Base-by-base conservation (phyloP, 495 filamentous ascomycete species). In the Aspergillus biplanus region DNA sequence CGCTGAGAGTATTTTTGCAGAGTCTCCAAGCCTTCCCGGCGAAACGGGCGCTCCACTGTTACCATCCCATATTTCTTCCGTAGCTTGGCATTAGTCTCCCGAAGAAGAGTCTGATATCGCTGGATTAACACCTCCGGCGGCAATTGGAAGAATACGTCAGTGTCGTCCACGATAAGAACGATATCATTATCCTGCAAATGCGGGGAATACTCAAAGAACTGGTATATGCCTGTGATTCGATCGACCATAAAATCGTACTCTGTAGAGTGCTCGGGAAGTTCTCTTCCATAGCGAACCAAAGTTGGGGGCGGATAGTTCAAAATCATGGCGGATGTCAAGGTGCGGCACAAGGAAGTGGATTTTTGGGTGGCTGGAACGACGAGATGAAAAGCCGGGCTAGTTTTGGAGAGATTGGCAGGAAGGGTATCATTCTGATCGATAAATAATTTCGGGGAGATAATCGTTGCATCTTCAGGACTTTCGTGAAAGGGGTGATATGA, bases 271-370 rank as follows among this genome's bases (percentile, higher is more conserved):
- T 57, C 75, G 55, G 60, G 74, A 55, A 62, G 67, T 47, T 68
- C 75, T 67, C 73, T 63, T 13, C 68, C 72, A 47, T 73, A 85
- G 58, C 81, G 80, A 52, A 89, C 72, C 48, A 89, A 62, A 0
- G 80, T 87, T 21, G 86, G 83, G 9, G 85, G 78, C 5, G 87
- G 87, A 57, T 87, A 90, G 64, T 83, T 81, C 44, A 89, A 74
- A 4, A 88, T 77, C 73, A 86, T 85, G 5, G 85, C 80, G 0
- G 86, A 87, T 5, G 87, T 75, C 31, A 89, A 49, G 2, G 85
- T 84, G 56, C 86, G 85, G 72, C 87, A 89, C 18, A 89, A 75
- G 16, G 82, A 73, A 33, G 77, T 69, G 48, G 80, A 82, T n/a
- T 78, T 77, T 31, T 73, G 73, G 46, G 74, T 75, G 7, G 83